These are phyloP conservation scores for Cordyceps sp. DNA, from an alignment of 2,329 filamentous ascomycete species.

Conservation along the genomic window DNA sequence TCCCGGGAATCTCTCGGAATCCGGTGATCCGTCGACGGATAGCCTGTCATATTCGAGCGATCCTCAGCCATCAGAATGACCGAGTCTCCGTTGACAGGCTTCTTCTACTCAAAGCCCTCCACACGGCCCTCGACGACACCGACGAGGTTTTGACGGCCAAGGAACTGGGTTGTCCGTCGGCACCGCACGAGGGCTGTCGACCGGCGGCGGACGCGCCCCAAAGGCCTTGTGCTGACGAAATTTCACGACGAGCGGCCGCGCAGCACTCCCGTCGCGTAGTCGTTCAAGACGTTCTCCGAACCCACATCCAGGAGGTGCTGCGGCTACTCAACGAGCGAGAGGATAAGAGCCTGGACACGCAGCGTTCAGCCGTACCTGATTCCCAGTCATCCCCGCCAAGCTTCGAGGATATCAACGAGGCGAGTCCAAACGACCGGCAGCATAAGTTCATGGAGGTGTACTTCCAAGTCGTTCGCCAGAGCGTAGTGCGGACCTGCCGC, in stretches of 20 bases:
- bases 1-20: slow-evolving; percentile 7
- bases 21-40: slow-evolving; percentile 9
- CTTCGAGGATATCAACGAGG: slow-evolving; percentile 29
- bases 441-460: slow-evolving; percentile 34
- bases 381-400: slow-evolving; percentile 6
- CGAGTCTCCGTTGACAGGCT: slow-evolving; percentile 11
- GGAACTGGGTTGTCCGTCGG: no score
- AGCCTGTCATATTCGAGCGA: slow-evolving; percentile 9
- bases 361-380: slow-evolving; percentile 7
- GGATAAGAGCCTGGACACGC: slow-evolving; percentile 10
- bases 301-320: slow-evolving; percentile 31
- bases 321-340: slow-evolving; percentile 25
- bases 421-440: slow-evolving; percentile 30
- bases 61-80: slow-evolving; percentile 8
- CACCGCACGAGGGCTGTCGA: slow-evolving; percentile 4
- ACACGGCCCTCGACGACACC: slow-evolving; percentile 21
- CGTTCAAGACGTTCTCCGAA: slow-evolving; percentile 28
- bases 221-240: not conserved
- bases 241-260: not conserved
- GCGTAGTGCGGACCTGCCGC: slow-evolving; percentile 18
- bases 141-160: slow-evolving; percentile 25
- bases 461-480: slow-evolving; percentile 24
- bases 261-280: slow-evolving; percentile 14
- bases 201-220: not conserved
- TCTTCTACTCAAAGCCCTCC: slow-evolving; percentile 19